phyloP scores from a whole-genome alignment of 2,329 filamentous ascomycete species.

The Alternaria brassicicola region DNA sequence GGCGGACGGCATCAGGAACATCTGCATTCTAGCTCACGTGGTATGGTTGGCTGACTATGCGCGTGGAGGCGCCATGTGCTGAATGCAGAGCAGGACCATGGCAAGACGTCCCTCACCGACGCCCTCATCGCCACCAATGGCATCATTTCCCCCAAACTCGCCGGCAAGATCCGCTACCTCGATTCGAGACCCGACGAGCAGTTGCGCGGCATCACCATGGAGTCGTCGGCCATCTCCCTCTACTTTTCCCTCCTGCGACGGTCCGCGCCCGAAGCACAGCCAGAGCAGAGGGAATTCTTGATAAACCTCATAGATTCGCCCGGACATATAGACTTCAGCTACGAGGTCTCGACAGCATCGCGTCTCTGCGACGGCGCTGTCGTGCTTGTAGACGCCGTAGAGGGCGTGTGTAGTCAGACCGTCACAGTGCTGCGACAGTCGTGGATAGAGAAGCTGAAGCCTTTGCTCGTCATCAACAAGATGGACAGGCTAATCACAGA shows the following conservation, averaged over 20 bases:
- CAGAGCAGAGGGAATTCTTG: constrained; percentile 84
- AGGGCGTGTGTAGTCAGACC: constrained; percentile 97
- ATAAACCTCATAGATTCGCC: constrained; percentile 98
- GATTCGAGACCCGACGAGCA: constrained; percentile 97
- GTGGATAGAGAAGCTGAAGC: constrained; percentile 95
- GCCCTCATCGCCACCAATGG: constrained; percentile 97
- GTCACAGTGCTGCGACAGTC: constrained; percentile 94
- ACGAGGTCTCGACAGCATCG: constrained; percentile 95
- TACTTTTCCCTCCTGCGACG: constrained; percentile 91
- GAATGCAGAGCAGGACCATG: constrained; percentile 68
- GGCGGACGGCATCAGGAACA: constrained; percentile 86
- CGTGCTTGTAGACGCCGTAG: constrained; percentile 93
- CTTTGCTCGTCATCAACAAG: constrained; percentile 95
- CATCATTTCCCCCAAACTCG: constrained; percentile 97
- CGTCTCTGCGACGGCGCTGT: constrained; percentile 92
- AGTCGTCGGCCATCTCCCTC: constrained; percentile 95
- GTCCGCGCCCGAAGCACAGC: constrained; percentile 68
- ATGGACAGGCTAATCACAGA: constrained; percentile 95
- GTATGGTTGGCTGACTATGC: constrained; percentile 3
- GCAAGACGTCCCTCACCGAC: constrained; percentile 96
- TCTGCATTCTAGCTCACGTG: constrained; percentile 24
- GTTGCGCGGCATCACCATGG: constrained; percentile 98
- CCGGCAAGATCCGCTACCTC: constrained; percentile 96
- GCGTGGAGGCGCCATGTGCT: constrained; percentile 50
- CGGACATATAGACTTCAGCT: constrained; percentile 98